phyloP scores from a whole-genome alignment of 1,284 basidiomycete species.

The Ganoderma sp. region DNA sequence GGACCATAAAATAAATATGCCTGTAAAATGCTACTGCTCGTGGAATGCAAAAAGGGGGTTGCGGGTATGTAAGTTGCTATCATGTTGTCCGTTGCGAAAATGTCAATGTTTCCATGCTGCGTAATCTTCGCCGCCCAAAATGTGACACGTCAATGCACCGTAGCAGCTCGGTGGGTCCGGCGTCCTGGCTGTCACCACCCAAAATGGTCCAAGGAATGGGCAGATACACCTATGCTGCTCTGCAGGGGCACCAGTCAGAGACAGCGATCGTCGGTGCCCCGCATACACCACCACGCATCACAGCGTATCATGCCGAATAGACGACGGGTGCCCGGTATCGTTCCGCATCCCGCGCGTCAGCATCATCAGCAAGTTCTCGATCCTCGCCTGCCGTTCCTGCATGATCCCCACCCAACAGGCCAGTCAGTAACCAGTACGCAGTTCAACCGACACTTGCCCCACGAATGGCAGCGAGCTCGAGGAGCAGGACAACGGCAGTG shows the following conservation, averaged over 20 bases:
- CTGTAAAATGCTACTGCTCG: no score
- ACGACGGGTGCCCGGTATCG: slow-evolving; percentile 41
- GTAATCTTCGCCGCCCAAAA: neutral
- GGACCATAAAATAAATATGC: no score
- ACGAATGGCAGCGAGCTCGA: neutral
- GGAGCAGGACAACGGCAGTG: neutral
- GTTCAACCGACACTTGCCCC: neutral
- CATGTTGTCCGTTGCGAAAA: neutral
- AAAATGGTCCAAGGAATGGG: neutral
- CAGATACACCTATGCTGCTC: neutral
- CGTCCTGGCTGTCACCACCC: neutral
- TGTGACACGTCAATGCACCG: neutral
- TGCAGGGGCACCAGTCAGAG: neutral
- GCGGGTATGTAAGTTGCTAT: neutral
- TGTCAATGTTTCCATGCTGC: neutral
- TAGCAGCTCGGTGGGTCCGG: neutral
- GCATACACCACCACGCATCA: slow-evolving; percentile 11
- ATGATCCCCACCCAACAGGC: neutral
- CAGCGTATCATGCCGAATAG: slow-evolving; percentile 42
- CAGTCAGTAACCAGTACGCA: neutral
- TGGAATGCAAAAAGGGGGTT: neutral
- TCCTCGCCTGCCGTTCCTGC: slow-evolving; percentile 78
- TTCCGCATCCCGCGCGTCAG: slow-evolving; percentile 54
- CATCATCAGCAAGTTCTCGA: slow-evolving; percentile 68
- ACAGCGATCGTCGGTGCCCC: neutral